Evolutionary conservation across 1,139 yeast genomes (phyloP).

Genomic region (Sugiyamaella paludigena): DNA sequence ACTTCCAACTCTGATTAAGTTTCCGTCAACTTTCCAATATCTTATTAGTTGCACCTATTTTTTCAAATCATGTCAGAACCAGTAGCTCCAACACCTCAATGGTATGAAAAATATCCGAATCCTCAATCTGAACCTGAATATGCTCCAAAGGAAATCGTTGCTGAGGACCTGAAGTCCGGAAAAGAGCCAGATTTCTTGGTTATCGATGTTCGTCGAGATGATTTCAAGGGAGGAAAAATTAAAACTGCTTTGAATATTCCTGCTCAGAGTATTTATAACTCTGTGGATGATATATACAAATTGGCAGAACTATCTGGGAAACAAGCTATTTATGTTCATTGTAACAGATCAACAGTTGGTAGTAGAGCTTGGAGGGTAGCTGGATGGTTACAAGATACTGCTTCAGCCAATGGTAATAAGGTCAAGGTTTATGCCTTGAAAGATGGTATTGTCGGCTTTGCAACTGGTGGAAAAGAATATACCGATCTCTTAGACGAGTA

Average conservation of each 20-base stretch:
- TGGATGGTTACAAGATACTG: conserved; percentile 30
- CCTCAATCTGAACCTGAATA: conserved; percentile 22
- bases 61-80: conserved; percentile 1
- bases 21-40: too few relatives aligned
- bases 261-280: conserved; percentile 27
- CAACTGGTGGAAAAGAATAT: conserved; percentile 24
- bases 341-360: conserved; percentile 22
- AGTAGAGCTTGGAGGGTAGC: conserved; percentile 27
- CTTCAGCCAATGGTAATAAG: conserved; percentile 18
- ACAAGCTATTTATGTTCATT: conserved; percentile 25
- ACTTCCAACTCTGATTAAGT: too few relatives aligned
- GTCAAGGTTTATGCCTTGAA: conserved; percentile 23
- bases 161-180: conserved; percentile 17
- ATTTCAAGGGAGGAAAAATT: conserved; percentile 29
- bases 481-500: conserved; percentile 26
- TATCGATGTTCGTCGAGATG: conserved; percentile 28
- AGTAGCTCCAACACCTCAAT: conserved; percentile 19
- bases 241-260: conserved; percentile 30
- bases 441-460: conserved; percentile 30
- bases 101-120: conserved; percentile 27
- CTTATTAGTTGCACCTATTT: too few relatives aligned
- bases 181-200: conserved; percentile 18
- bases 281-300: conserved; percentile 24
- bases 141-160: conserved; percentile 23
- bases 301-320: conserved; percentile 26